Base-by-base conservation (phyloP, 306 rosid species). In the Malus domestica region DNA sequence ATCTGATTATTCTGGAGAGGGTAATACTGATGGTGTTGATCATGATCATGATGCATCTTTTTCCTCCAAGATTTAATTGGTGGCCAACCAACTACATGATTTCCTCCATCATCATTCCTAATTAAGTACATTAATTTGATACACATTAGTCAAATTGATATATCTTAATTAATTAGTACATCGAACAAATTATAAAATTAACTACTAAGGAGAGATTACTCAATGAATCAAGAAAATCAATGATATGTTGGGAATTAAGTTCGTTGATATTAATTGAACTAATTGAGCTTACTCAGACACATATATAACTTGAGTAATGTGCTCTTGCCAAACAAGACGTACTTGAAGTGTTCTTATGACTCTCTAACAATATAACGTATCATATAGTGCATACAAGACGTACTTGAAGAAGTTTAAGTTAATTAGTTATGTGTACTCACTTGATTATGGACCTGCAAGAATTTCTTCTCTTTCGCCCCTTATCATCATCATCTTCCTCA, bases 41-140 rank as follows among this genome's bases (percentile, higher is more conserved):
- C 35, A 27, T 51, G 35, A 67, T 18, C 76, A 49, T 52, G 23
- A 18, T 83, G 79, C 81, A 84, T 85, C 83, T 81, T 91, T 81
- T 81, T 88, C 80, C 93, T 88, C 88, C 93, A 91, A 60, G 96
- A 80, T 67, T 87, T 88, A 42, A 93, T 85, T 19, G 97, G 98
- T 71, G 98, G 98, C 98, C 98, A 93, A 73, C 98, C 98, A 81
- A 91, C 93, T 18, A 85, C 73, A 45, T 76, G 61, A 10, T 75
- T 78, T 72, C 77, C 82, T 71, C 87, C 89, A 76, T 59, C 81
- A 12, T 70, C 79, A 19, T 71, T 79, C 71, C 91, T 83, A 45
- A n/a, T 12, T 42, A 18, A 51, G 19, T 15, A 51, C 20, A 51
- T 13, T 51, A 51, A 42, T 42, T 42, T 42, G 19, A 51, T 23